Conservation (phyloP, 2,329 filamentous ascomycete species). For the Lecanicillium sp. region DNA sequence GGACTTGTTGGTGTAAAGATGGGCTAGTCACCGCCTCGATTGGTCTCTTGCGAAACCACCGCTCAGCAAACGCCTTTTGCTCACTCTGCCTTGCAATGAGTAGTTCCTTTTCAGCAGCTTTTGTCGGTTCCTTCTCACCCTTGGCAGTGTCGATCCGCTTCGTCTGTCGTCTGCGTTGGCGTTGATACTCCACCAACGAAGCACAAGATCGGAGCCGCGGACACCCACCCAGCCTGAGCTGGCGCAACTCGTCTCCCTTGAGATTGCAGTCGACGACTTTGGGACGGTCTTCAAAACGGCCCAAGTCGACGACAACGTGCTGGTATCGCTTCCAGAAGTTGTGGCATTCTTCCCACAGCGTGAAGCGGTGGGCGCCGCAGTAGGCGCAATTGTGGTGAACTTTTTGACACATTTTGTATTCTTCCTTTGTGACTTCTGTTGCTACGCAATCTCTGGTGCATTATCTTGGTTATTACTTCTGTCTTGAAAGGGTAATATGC, state of each 20-base stretch:
- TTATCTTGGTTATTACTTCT: too few species aligned
- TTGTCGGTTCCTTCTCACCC: too few species aligned
- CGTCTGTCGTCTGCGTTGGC: neutral
- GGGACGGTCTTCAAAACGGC: conserved; percentile 3
- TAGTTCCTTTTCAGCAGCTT: too few species aligned
- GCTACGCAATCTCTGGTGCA: too few species aligned
- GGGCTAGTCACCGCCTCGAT: neutral
- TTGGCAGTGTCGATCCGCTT: too few species aligned
- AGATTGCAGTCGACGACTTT: neutral
- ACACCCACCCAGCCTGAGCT: neutral
- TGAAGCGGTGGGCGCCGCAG: conserved; percentile 4
- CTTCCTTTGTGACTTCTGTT: too few species aligned
- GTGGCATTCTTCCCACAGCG: conserved; percentile 5
- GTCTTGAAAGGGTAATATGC: too few species aligned
- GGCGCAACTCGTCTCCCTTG: neutral
- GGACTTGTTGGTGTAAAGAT: too few species aligned
- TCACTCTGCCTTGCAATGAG: neutral
- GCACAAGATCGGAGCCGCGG: neutral
- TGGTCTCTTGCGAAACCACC: conserved; percentile 1
- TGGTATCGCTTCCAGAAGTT: conserved; percentile 4
- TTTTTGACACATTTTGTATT: conserved; percentile 4
- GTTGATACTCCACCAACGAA: neutral
- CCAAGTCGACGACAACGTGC: conserved; percentile 4
- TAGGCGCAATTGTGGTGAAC: neutral
- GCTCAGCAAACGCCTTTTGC: neutral